phyloP scores from a whole-genome alignment of 768 basidiomycete species.

The Crassisporium funariophilum region DNA sequence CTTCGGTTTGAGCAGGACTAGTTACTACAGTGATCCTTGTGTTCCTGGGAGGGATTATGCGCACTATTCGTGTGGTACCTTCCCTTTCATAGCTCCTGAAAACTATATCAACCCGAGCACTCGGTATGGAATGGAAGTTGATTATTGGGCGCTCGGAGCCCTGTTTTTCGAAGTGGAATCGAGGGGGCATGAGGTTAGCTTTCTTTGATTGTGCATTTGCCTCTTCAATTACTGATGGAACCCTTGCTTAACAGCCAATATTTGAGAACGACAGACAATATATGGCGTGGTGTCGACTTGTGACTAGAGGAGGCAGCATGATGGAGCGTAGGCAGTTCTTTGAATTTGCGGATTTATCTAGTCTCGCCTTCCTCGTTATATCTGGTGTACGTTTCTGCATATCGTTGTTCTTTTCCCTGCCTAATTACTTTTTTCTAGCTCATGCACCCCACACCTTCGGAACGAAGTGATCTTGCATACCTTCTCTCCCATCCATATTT shows the following conservation, averaged over 20 bases:
- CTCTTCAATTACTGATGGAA: too few species aligned
- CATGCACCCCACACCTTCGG: not conserved
- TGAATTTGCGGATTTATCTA: too few species aligned
- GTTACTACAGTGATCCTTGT: not conserved
- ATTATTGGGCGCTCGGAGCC: not conserved
- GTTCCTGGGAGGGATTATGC: not conserved
- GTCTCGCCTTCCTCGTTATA: too few species aligned
- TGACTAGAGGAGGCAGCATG: too few species aligned
- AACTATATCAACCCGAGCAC: not conserved
- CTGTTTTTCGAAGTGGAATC: not conserved
- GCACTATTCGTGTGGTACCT: not conserved
- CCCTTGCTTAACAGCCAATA: too few species aligned
- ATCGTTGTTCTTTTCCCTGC: too few species aligned
- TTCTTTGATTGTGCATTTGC: not conserved
- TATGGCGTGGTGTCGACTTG: too few species aligned
- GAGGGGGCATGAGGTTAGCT: not conserved
- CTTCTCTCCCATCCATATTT: constrained; percentile 1
- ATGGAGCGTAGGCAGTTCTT: too few species aligned
- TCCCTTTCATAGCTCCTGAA: not conserved
- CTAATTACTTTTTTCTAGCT: constrained; percentile 1
- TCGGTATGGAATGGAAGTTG: not conserved
- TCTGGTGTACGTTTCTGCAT: too few species aligned
- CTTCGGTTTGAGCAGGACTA: not conserved
- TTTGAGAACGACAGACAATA: too few species aligned
- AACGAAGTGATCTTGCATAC: not conserved